Evolutionary conservation across 78 protist species (phyloP), one percentile per base, ranked within the genome.

Genomic region (Emiliania huxleyi): DNA sequence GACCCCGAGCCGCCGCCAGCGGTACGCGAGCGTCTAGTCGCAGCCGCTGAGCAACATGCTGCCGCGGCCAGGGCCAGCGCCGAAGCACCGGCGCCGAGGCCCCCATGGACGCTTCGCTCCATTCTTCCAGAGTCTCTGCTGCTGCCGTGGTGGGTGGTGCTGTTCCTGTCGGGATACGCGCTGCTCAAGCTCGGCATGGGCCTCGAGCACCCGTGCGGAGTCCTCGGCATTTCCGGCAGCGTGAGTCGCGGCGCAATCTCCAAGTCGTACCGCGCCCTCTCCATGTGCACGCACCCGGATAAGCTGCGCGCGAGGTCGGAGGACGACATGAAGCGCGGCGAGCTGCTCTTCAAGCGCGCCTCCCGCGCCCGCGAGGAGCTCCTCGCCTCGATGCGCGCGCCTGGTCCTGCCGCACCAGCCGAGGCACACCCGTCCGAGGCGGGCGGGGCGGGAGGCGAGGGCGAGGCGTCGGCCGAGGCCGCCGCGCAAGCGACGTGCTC

Each of bases 301-400:
- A 79, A 79, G 87, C 52, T 79, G 52, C 15, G 15, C 46, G 33
- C 33, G 19, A 48, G 29, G 52, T 79, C 52, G 33, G 38, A 2
- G 29, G 21, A 23, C 21, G 87, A 19, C 35, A 43, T 22, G 40
- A 4, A 0, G 40, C 49, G 89, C 40, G 89, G 89, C 19, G 56
- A 44, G 89, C 49, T 81, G 37, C 89, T 81, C 35, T 44, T 81
- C 89, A 42, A 81, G 38, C 89, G 89, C n/a, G 89, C 56, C 25
- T 12, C 56, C 19, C 38, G 19, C 2, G 89, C 89, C 56, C n/a
- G 38, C 12, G 56, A 44, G 19, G 43, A 25, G 19, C 89, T 81
- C 23, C 49, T 77, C 35, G 29, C 11, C 12, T 2, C 23, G 48
- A 11, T 77, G 48, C 48, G 49, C 46, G 85, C 8, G n/a, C 46